Evolutionary conservation across 1,284 basidiomycete genomes (phyloP), one percentile per base, ranked within the genome.

Genomic region (Bothia castanella): DNA sequence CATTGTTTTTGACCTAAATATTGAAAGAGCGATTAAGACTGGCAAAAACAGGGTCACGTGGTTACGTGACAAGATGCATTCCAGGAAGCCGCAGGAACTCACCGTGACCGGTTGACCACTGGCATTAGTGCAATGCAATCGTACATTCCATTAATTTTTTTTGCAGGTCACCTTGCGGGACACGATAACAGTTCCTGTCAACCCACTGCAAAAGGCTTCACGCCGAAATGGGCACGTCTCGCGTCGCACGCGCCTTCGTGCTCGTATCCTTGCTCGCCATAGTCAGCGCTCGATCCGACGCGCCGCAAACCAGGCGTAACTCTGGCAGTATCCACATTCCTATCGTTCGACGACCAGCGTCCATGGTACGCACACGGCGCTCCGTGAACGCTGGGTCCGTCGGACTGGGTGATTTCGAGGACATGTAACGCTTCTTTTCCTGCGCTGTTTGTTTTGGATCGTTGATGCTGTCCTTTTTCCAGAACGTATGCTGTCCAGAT

Each of bases 401-500:
- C 34, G 63, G 62, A 16, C 61, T 63, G 4, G 58, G 76, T 12
- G 73, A 80, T 54, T 74, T 66, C 50, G 55, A 69, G 14, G 78
- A 80, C 60, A 64, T 78, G 78, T 80, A 61, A 60, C 30, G 30
- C 4, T 9, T 9, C 30, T 14, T 31, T 9, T 31, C 13, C 4
- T 14, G 13, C 13, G 4, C 10, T 31, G 7, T 11, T 31, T 31
- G 30, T 31, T 14, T 31, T 25, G 25, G 25, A 9, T 25, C 25
- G 25, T 14, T 31, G 30, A 31, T 27, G 27, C 27, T 1, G 39
- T 31, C n/a, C 42, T 43, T 37, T 45, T 45, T 7, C 42, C 43
- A 80, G 78, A 29, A 70, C 73, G 8, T 81, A 81, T 53, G 77
- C 62, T 27, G 72, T 79, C 16, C 62, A 74, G 19, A 55, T 79